Base-by-base conservation (phyloP, 805 yeast species). In the Starmerella floris region DNA sequence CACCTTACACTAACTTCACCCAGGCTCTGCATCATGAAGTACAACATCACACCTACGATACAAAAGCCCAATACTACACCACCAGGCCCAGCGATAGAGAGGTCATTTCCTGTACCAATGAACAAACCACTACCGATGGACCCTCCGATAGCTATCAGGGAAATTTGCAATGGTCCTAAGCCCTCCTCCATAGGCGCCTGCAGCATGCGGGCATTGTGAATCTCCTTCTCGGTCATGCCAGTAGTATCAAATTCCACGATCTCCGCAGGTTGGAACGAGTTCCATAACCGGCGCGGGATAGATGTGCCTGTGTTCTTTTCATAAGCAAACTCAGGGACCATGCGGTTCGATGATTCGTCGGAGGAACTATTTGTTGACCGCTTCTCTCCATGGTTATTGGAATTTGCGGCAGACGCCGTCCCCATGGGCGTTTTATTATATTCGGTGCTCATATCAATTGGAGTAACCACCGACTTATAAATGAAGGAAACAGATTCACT, bases 61-160 rank as follows among this genome's bases (percentile, higher is more conserved):
- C 70, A 62, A 55, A 71, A 76, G 30, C 81, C 74, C 33, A 77
- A 66, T 37, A 79, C 61, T 30, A 71, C 51, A 39, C 73, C 72
- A 4, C 69, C 81, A 4, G 84, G 83, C 28, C 87, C 88, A 17
- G 64, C 67, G 4, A 63, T 59, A 26, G 61, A 56, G 49, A 80
- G 66, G 2, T 80, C 70, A 17, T 64, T 60, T 31, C 83, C 84
- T 13, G 76, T 65, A 52, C 85, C 84, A 39, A 80, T 76, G 50
- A 80, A 73, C 43, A 79, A 61, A 57, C 88, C 87, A 2, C 84
- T 77, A 51, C 88, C 88, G 39, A 79, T 74, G 51, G 79, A 74
- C 27, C 83, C 80, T 26, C 83, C 83, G 33, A 80, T 69, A 31
- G 84, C 78, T 52, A 80, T 78, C 78, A 81, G 73, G 46, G 77